Evolutionary conservation across 2,329 filamentous ascomycete genomes (phyloP).

Genomic region (Scedosporium dehoogii): DNA sequence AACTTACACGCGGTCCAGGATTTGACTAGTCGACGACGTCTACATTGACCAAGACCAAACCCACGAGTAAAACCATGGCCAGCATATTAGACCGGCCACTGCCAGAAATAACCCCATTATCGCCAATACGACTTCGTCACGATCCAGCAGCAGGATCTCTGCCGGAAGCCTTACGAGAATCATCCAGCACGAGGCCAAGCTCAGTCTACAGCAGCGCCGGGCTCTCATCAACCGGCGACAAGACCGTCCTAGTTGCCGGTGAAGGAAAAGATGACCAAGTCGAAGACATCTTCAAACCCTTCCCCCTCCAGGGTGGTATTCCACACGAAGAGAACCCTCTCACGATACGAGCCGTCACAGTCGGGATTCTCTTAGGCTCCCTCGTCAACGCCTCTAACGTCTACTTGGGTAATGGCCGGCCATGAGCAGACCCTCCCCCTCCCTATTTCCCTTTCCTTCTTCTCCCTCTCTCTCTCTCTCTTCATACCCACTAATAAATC

Average conservation of each 20-base stretch:
- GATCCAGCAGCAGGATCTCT: background rate
- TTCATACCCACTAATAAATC: background rate
- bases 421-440: background rate
- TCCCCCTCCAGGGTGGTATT: constrained; percentile 28
- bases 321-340: constrained; percentile 37
- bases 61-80: background rate
- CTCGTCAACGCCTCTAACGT: constrained; percentile 54
- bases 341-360: constrained; percentile 43
- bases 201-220: constrained; percentile 8
- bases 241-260: constrained; percentile 10
- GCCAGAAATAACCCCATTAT: background rate
- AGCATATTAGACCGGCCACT: background rate
- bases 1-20: background rate
- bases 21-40: background rate
- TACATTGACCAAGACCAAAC: too few relatives aligned
- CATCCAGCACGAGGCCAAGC: background rate
- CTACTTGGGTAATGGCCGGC: constrained; percentile 37
- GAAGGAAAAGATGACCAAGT: constrained; percentile 17
- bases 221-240: background rate
- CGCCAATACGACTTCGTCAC: background rate
- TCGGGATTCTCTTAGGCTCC: constrained; percentile 46
- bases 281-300: constrained; percentile 28
- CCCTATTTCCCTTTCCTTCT: background rate
- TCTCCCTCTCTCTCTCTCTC: background rate
- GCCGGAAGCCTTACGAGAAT: background rate